Evolutionary conservation across 352 stramenopile species (phyloP), one percentile per base, ranked within the genome.

Genomic region (Phytophthora agathidicida): DNA sequence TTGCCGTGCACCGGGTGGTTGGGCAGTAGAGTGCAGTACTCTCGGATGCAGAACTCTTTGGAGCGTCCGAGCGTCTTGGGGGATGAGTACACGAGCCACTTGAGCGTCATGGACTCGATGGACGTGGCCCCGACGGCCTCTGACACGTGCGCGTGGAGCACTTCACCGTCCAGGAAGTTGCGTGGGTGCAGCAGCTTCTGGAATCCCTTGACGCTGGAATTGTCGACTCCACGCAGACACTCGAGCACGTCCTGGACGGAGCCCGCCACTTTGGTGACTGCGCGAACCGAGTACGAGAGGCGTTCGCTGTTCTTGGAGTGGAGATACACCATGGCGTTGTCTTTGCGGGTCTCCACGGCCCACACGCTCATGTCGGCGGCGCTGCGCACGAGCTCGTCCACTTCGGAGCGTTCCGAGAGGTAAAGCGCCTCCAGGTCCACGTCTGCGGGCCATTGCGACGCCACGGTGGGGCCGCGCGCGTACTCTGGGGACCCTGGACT

Each of bases 241-340:
- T 96, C 86, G 33, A 91, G 74, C n/a, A 93, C 79, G 56, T 80
- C 83, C 2, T 67, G 42, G n/a, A 95, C 80, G 2, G 80, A 75
- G 31, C 83, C 83, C 0, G 83, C 59, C 16, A 94, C 74, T 41
- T 79, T 83, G 9, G 82, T 80, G 14, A 93, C 83, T 0, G 80
- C 75, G 35, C 86, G 84, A 23, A 94, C 73, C 46, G 73, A 89
- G 58, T 86, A 92, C 20, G 75, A 85, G 7, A 84, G 68, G 11
- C 88, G 85, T 49, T 92, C 81, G 47, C 82, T 93, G 71, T 93
- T 96, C 55, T 93, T 91, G 66, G 76, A 77, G 71, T 96, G 83
- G 16, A 88, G 17, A 54, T 91, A 94, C n/a, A 93, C 66, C 41
- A 66, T 70, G 10, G 82, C 75, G 48, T 80, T 75, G 39, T 90